These are phyloP conservation scores for Actinomortierella ambigua DNA, from an alignment of 371 early-diverging fungal species.

Conservation along the genomic window DNA sequence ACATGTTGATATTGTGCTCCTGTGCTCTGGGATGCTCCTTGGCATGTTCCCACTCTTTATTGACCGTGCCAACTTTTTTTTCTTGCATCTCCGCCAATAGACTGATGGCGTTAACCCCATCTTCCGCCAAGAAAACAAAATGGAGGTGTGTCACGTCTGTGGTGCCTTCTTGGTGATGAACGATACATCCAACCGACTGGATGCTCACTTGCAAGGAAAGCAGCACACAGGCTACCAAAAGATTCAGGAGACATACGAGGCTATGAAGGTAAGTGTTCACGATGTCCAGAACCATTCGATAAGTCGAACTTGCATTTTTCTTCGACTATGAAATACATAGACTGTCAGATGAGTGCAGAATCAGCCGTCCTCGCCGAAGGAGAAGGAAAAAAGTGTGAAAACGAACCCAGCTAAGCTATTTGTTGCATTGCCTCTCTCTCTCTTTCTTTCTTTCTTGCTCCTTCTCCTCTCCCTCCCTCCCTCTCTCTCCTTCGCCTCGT, in stretches of 20 bases:
- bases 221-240: conserved; percentile 88
- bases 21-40: not conserved
- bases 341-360: too few species aligned
- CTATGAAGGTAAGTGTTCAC: conserved; percentile 60
- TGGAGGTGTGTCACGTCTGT: conserved; percentile 90
- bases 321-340: too few species aligned
- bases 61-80: too few species aligned
- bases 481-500: too few species aligned
- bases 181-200: conserved; percentile 80
- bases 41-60: not conserved
- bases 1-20: not conserved
- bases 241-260: conserved; percentile 81
- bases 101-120: conserved; percentile 67
- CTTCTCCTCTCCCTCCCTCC: too few species aligned
- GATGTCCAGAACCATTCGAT: not conserved
- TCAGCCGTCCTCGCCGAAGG: too few species aligned
- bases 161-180: conserved; percentile 88
- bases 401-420: not conserved
- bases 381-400: not conserved
- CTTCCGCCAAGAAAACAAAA: conserved; percentile 75
- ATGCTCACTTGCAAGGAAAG: conserved; percentile 88
- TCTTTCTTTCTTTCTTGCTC: not conserved
- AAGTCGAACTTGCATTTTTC: not conserved
- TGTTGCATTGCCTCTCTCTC: not conserved
- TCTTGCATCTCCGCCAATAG: too few species aligned